phyloP scores from a whole-genome alignment of 202 grass and related monocot genomes.

The Brachypodium distachyon region DNA sequence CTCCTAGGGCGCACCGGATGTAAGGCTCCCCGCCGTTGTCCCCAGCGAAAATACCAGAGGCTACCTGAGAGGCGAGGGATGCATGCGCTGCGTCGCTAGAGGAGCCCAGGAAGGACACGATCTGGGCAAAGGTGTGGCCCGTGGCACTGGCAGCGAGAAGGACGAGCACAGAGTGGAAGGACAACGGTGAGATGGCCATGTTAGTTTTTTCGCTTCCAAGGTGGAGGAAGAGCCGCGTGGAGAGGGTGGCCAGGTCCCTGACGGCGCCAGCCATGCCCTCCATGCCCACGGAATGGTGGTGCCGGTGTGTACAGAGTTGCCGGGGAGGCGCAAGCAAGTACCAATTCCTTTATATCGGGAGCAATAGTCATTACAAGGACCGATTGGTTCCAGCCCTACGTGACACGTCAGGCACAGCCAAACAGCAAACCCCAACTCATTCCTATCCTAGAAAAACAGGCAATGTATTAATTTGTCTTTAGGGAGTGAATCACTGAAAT shows the following conservation, averaged over 20 bases:
- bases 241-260: neutral
- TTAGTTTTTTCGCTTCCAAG: neutral
- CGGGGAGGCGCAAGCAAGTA: too few species aligned
- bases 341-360: too few species aligned
- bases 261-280: neutral
- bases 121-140: neutral
- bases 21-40: neutral
- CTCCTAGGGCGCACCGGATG: neutral
- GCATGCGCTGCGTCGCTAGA: neutral
- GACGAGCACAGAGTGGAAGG: neutral
- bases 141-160: conserved; percentile 1
- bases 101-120: neutral
- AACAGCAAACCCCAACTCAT: too few species aligned
- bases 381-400: too few species aligned
- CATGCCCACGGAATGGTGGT: neutral
- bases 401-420: too few species aligned
- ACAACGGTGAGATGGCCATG: neutral
- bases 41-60: neutral
- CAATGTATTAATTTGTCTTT: neutral
- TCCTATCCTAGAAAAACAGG: neutral
- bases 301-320: neutral
- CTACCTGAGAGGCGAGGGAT: neutral
- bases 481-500: neutral
- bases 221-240: neutral
- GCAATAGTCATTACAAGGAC: too few species aligned